phyloP scores from a whole-genome alignment of 1,284 basidiomycete species.

The Exobasidium cylindrosporum region DNA sequence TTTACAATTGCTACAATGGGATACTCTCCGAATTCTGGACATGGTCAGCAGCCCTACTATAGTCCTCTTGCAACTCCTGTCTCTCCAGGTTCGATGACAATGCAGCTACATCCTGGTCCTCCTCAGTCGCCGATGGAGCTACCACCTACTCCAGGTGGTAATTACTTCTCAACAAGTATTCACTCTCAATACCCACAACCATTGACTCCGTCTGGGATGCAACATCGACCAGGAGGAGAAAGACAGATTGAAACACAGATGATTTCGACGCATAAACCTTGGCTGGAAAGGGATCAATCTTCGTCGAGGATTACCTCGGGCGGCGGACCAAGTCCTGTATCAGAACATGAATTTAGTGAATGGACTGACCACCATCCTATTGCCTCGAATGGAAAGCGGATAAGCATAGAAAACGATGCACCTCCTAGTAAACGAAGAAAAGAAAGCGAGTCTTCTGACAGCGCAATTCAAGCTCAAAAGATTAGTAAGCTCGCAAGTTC shows the following conservation, averaged over 20 bases:
- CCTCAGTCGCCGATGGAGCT: neutral
- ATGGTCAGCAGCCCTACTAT: neutral
- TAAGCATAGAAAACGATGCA: neutral
- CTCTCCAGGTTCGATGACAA: neutral
- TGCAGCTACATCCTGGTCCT: neutral
- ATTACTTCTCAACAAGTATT: neutral
- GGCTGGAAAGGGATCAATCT: neutral
- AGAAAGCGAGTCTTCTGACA: neutral
- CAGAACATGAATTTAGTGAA: neutral
- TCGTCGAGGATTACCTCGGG: neutral
- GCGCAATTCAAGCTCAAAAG: neutral
- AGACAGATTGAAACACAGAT: neutral
- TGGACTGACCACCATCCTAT: neutral
- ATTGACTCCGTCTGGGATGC: neutral
- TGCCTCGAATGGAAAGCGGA: neutral
- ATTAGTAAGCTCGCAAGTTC: neutral
- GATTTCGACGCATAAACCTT: neutral
- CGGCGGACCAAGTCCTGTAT: neutral
- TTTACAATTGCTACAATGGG: neutral
- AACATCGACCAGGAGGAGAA: neutral
- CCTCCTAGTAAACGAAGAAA: neutral
- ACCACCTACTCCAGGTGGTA: neutral
- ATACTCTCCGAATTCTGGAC: neutral
- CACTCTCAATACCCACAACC: neutral
- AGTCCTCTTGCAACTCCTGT: neutral